Percentiles rank a stretch among this genome's conserved stretches.
Evolutionary conservation across 2,329 filamentous ascomycete genomes (phyloP).

Genomic region (Talaromyces rugulosus): DNA sequence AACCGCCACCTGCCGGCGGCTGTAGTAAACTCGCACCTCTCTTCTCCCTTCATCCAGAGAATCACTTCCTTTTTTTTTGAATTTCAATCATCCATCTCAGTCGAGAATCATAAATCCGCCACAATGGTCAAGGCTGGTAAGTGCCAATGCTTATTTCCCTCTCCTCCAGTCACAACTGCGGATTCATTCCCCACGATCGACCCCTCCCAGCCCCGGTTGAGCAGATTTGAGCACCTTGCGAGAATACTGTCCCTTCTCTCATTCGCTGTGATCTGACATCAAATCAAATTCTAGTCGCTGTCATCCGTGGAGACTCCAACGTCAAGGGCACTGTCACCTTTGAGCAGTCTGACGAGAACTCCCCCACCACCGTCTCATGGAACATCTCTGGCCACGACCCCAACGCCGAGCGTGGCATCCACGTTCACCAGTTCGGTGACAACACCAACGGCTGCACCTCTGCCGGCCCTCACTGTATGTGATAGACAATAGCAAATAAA

Average conservation of each 20-base stretch:
- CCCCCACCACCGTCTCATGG: constrained; percentile 83
- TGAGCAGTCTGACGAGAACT: constrained; percentile 80
- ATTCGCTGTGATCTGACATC: background rate
- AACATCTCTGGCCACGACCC: constrained; percentile 88
- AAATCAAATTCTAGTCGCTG: constrained; percentile 63
- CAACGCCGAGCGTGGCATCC: constrained; percentile 96
- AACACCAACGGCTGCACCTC: constrained; percentile 99
- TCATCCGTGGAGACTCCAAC: constrained; percentile 97
- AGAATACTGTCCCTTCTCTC: constrained; percentile 6
- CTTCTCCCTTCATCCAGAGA: background rate
- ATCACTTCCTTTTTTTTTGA: background rate
- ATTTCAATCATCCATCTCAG: background rate
- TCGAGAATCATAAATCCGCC: constrained; percentile 40
- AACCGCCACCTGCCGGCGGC: background rate
- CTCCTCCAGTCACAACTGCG: constrained; percentile 11
- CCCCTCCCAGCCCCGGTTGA: constrained; percentile 28
- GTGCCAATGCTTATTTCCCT: constrained; percentile 35
- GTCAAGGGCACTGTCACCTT: constrained; percentile 91
- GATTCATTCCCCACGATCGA: constrained; percentile 23
- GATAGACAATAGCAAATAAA: background rate
- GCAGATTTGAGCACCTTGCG: constrained; percentile 42
- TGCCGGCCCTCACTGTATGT: constrained; percentile 92
- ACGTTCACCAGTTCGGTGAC: constrained; percentile 98
- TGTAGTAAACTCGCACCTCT: background rate
- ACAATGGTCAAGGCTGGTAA: constrained; percentile 99